A percentile compares a stretch with the other conserved stretches of the same genome.
These are phyloP conservation scores for Cucurbitaria berberidis DNA, from an alignment of 2,329 filamentous ascomycete species.

Conservation along the genomic window DNA sequence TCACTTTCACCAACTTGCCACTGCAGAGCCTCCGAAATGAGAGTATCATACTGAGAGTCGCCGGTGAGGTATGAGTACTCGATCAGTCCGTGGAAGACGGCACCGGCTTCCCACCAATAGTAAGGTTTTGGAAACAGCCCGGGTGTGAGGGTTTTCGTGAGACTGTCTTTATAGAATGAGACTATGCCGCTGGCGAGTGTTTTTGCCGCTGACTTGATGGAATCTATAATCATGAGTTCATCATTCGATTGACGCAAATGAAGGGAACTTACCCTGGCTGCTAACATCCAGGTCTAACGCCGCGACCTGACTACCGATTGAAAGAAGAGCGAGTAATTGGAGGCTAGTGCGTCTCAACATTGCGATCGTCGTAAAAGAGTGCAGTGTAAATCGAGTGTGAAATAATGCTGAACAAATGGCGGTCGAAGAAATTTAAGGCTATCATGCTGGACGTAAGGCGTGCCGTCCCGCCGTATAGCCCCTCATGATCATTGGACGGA, in stretches of 20 bases:
- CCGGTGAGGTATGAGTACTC: constrained; percentile 54
- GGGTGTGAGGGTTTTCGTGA: constrained; percentile 9
- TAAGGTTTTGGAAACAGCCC: constrained; percentile 29
- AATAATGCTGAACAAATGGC: not conserved
- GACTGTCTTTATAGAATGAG: constrained; percentile 22
- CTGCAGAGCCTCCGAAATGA: constrained; percentile 49
- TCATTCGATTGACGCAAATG: not conserved
- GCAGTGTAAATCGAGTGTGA: not conserved
- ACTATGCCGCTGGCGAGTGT: constrained; percentile 30
- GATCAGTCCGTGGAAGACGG: constrained; percentile 28
- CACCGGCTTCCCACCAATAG: constrained; percentile 33
- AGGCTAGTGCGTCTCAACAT: constrained; percentile 25
- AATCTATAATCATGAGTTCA: constrained; percentile 21
- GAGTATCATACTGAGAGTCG: constrained; percentile 49
- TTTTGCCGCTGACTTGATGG: constrained; percentile 30
- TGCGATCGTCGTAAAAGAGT: constrained; percentile 7
- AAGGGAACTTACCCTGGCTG: constrained; percentile 17
- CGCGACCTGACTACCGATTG: constrained; percentile 9
- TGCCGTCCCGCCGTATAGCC: not conserved
- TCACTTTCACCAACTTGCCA: constrained; percentile 42
- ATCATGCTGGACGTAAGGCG: no score
- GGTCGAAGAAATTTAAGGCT: not conserved
- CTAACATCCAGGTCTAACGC: constrained; percentile 30
- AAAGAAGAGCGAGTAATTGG: constrained; percentile 25
- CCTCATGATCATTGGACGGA: no score